Percentiles rank a stretch among this genome's conserved stretches.
phyloP scores from a whole-genome alignment of 2,329 filamentous ascomycete genomes.

The Colletotrichum caudatum region DNA sequence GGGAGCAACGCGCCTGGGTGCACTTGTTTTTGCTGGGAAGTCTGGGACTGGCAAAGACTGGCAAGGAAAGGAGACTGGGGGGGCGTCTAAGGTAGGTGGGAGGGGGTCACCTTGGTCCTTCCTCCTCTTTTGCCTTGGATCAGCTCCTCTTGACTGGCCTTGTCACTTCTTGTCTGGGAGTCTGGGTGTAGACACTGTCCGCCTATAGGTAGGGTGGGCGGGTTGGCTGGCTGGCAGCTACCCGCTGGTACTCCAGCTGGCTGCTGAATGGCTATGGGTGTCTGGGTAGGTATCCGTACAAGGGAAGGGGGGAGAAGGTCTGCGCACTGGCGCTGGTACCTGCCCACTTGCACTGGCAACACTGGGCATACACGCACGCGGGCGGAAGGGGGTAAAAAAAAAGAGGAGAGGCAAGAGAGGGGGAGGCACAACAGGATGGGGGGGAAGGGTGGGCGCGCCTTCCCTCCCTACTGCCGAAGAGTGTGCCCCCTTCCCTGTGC shows the following conservation, averaged over 20 bases:
- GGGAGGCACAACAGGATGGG: slow-evolving; percentile 24
- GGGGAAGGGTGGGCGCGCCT: slow-evolving; percentile 36
- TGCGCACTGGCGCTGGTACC: slow-evolving; percentile 35
- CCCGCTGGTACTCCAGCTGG: slow-evolving; percentile 20
- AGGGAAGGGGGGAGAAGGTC: slow-evolving; percentile 6
- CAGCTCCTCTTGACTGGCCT: slow-evolving; percentile 6
- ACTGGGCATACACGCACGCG: slow-evolving; percentile 21
- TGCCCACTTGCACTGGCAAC: slow-evolving; percentile 16
- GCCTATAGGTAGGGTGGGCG: background rate
- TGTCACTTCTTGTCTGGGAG: slow-evolving; percentile 19
- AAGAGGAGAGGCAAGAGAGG: slow-evolving; percentile 35
- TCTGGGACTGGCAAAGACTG: slow-evolving; percentile 35
- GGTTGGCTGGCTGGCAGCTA: slow-evolving; percentile 18
- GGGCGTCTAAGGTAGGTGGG: background rate
- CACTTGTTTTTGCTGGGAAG: slow-evolving; percentile 46
- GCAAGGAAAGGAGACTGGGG: slow-evolving; percentile 49
- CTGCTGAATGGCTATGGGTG: slow-evolving; percentile 36
- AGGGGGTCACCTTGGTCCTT: slow-evolving; percentile 21
- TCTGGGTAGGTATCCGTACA: slow-evolving; percentile 25
- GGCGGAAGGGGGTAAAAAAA: background rate
- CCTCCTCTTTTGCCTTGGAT: slow-evolving; percentile 26
- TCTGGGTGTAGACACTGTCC: slow-evolving; percentile 9
- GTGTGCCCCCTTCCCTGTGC: slow-evolving; percentile 11
- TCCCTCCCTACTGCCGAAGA: slow-evolving; percentile 36
- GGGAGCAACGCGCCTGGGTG: slow-evolving; percentile 53